Base-by-base conservation (phyloP, 177 flowering plant species). In the Tripterygium wilfordii region DNA sequence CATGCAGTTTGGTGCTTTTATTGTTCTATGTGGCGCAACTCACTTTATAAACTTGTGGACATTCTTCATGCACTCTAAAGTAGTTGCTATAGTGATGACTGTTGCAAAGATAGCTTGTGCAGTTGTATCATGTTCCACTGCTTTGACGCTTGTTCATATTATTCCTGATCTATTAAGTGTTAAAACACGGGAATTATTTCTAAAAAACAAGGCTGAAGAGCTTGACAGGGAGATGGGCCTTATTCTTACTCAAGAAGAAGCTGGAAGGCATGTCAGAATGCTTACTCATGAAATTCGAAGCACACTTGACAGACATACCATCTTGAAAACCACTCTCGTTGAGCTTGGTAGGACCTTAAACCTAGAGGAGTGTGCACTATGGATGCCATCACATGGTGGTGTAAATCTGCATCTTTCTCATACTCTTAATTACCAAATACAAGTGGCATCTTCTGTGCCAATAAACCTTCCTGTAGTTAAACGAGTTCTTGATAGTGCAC, bases 11-110 rank as follows among this genome's bases (percentile, higher is more conserved):
- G 82, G 85, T 48, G 88, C 88, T 39, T 84, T 84, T 42, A 84
- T 84, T 43, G 73, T 60, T 36, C 65, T 59, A 22, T 82, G 94
- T 61, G 94, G 94, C n/a, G 77, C 82, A 16, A 83, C 90, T n/a
- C 95, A 83, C 62, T 70, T 85, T 28, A 78, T 83, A 45, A 85
- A 64, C 65, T 29, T 77, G 53, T 85, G 88, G 95, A 85, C 83
- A 12, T 76, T 68, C 54, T 48, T 60, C 19, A 49, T 69, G 63
- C 88, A 77, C 61, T 63, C 92, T 2, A 75, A 70, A 58, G 60
- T 73, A 36, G 75, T 84, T 37, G 80, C 77, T 14, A 36, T 68
- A 23, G 67, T 67, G 35, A 67, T 76, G 73, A 61, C 79, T 9
- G 14, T 70, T 29, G 77, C 80, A 13, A 78, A 78, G 59, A 30